Evolutionary conservation across 176 grass and related monocot genomes (phyloP).

Genomic region (Lolium rigidum): DNA sequence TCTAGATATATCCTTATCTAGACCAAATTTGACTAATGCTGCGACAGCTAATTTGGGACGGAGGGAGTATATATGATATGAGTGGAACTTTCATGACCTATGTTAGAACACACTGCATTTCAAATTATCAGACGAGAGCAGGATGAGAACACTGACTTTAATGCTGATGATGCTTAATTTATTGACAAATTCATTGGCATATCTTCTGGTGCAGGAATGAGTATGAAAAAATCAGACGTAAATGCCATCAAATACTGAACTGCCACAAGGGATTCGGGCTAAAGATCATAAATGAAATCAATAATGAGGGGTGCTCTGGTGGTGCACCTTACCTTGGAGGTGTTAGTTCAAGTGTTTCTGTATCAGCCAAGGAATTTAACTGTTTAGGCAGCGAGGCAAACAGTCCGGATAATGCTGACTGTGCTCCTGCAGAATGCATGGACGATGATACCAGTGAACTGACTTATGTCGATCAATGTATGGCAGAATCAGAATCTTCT

Average conservation of each 20-base stretch:
- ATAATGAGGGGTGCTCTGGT: conserved; percentile 48
- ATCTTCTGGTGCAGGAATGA: conserved; percentile 72
- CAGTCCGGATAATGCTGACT: conserved; percentile 35
- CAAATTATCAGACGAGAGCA: conserved; percentile 4
- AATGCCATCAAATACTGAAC: conserved; percentile 55
- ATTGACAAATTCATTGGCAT: conserved; percentile 11
- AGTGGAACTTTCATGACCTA: conserved; percentile 15
- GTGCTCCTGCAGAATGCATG: conserved; percentile 29
- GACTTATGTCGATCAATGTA: conserved; percentile 47
- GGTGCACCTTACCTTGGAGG: conserved; percentile 51
- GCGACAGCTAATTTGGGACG: no score
- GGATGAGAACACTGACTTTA: background rate
- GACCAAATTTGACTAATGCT: no score
- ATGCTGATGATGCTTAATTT: conserved; percentile 7
- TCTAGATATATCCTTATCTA: no score
- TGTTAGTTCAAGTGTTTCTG: conserved; percentile 43
- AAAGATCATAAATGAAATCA: conserved; percentile 61
- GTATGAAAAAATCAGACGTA: conserved; percentile 83
- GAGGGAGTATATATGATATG: background rate
- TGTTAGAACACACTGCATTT: background rate
- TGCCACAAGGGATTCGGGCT: conserved; percentile 62
- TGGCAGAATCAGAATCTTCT: conserved; percentile 71
- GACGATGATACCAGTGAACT: conserved; percentile 61
- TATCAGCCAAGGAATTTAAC: conserved; percentile 56
- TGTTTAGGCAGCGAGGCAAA: conserved; percentile 27